Conservation (phyloP, 2,329 filamentous ascomycete species). For the Beauveria sp. region DNA sequence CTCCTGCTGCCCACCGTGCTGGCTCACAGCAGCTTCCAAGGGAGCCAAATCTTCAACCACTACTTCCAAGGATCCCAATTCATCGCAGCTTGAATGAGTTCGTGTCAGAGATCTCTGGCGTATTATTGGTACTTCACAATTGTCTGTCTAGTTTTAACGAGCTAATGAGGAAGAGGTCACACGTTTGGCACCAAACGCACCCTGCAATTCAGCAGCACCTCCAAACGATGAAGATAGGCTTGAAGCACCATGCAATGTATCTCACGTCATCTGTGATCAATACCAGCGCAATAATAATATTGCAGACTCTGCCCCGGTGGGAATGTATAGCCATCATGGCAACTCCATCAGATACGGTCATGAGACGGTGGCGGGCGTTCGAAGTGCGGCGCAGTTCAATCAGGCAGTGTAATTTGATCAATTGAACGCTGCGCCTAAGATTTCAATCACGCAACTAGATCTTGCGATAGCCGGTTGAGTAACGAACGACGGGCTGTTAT, state of each 20-base stretch:
- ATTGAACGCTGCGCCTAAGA: background rate
- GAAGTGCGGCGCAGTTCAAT: background rate
- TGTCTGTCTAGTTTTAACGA: background rate
- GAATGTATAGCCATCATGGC: background rate
- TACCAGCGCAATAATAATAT: background rate
- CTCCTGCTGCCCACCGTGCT: constrained; percentile 3
- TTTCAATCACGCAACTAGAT: background rate
- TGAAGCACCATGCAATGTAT: background rate
- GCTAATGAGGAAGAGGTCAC: background rate
- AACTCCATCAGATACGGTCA: constrained; percentile 3
- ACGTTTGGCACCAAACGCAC: constrained; percentile 5
- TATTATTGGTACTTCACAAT: background rate
- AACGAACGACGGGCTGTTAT: background rate
- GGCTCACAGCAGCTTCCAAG: background rate
- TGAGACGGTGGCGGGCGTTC: background rate
- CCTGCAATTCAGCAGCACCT: constrained; percentile 8
- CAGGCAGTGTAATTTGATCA: background rate
- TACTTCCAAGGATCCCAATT: background rate
- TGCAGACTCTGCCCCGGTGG: background rate
- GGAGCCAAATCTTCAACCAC: background rate
- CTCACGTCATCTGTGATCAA: constrained; percentile 2
- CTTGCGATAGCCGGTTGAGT: constrained; percentile 3
- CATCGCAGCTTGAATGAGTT: background rate
- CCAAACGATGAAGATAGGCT: background rate
- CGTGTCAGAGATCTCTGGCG: background rate